A percentile compares a stretch with the other conserved stretches of the same genome.
Conservation (phyloP, 805 yeast species). For the Zygotorulaspora sp. region DNA sequence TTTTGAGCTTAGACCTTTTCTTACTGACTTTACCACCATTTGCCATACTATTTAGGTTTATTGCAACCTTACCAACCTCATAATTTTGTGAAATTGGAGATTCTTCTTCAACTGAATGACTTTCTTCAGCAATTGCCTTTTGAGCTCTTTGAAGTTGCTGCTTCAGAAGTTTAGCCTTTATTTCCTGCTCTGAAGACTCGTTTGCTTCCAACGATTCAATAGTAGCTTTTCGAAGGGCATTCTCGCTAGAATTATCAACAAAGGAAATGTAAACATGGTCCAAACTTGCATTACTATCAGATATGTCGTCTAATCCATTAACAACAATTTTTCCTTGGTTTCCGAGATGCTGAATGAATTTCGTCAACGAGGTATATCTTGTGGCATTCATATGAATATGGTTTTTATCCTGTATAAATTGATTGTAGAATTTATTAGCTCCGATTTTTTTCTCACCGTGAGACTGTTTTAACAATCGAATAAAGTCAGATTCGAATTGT, state of each 20-base stretch:
- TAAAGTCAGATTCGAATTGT: conserved; percentile 59
- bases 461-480: conserved; percentile 52
- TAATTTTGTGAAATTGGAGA: not conserved
- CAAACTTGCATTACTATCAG: conserved; percentile 32
- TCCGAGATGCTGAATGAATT: conserved; percentile 60
- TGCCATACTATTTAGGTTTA: conserved; percentile 2
- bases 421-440: conserved; percentile 86
- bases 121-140: conserved; percentile 11
- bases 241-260: conserved; percentile 52
- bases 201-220: conserved; percentile 36
- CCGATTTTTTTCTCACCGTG: conserved; percentile 81
- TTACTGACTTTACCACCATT: conserved; percentile 2
- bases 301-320: conserved; percentile 31
- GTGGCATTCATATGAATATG: conserved; percentile 93
- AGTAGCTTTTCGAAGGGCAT: conserved; percentile 39
- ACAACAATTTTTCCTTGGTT: conserved; percentile 53
- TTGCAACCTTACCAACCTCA: not conserved
- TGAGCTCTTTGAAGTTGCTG: conserved; percentile 44
- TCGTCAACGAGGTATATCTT: conserved; percentile 63
- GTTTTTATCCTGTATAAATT: conserved; percentile 72
- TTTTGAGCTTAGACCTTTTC: conserved; percentile 5
- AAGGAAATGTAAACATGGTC: conserved; percentile 46
- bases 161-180: conserved; percentile 41
- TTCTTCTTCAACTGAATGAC: not conserved
- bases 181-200: conserved; percentile 44